phyloP scores from a whole-genome alignment of 1,284 basidiomycete genomes.

The Psilocybe mexicana region DNA sequence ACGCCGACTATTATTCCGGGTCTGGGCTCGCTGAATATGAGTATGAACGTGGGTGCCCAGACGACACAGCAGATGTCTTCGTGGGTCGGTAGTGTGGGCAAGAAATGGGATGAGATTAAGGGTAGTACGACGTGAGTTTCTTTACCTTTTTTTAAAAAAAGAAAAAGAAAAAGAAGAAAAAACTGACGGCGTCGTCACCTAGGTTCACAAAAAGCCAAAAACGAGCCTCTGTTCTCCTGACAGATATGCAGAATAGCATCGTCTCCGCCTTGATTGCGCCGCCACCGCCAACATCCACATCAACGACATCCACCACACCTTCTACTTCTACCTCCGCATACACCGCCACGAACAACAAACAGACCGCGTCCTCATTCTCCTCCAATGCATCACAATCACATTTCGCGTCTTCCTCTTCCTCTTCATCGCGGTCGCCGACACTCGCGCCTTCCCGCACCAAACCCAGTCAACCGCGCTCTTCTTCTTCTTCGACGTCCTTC shows the following conservation, averaged over 20 bases:
- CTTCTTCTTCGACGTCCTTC: background rate
- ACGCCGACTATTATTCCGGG: background rate
- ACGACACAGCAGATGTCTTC: conserved; percentile 31
- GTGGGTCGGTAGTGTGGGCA: conserved; percentile 58
- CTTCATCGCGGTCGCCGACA: no score
- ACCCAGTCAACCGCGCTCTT: background rate
- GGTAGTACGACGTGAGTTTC: conserved; percentile 39
- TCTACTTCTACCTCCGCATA: background rate
- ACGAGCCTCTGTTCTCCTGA: conserved; percentile 63
- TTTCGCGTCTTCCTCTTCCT: no score
- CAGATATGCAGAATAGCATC: conserved; percentile 62
- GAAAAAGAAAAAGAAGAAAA: conserved; percentile 2
- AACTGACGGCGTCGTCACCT: background rate
- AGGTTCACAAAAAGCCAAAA: conserved; percentile 66
- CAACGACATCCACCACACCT: conserved; percentile 6
- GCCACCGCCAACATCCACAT: conserved; percentile 23
- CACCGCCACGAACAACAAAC: background rate
- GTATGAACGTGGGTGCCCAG: background rate
- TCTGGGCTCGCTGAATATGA: background rate
- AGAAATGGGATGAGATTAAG: conserved; percentile 62
- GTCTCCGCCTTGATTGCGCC: conserved; percentile 45
- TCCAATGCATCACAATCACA: background rate
- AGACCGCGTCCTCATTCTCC: background rate
- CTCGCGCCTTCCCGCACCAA: background rate
- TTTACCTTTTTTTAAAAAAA: background rate